Evolutionary conservation across 2,329 filamentous ascomycete species (phyloP).

Genomic region (Ophiostoma fasciatum): DNA sequence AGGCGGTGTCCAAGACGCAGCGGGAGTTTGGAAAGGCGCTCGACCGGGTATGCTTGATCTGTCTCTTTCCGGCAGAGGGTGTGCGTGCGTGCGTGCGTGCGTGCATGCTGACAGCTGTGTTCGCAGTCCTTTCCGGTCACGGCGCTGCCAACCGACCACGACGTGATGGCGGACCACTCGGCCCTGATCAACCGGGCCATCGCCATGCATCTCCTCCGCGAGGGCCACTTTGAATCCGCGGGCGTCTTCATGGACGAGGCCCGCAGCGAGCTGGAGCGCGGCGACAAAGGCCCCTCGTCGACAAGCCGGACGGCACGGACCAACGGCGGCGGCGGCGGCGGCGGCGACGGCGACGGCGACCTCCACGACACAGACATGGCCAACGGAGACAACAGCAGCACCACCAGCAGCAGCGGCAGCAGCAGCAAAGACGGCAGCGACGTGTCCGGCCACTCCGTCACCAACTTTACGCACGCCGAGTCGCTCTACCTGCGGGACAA

Average conservation of each 20-base stretch:
- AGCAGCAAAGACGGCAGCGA: slow-evolving; percentile 14
- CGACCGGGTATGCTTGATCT: slow-evolving; percentile 46
- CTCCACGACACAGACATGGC: too few species aligned
- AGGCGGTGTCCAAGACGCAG: slow-evolving; percentile 67
- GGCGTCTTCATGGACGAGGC: slow-evolving; percentile 70
- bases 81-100: too few species aligned
- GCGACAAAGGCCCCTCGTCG: slow-evolving; percentile 7
- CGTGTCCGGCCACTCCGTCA: slow-evolving; percentile 9
- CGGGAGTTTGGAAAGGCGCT: slow-evolving; percentile 75
- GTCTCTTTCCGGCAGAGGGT: too few species aligned
- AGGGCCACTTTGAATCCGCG: slow-evolving; percentile 84
- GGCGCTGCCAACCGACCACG: slow-evolving; percentile 62
- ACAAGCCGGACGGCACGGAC: background rate
- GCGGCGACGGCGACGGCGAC: slow-evolving; percentile 16
- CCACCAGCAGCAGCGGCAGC: too few species aligned
- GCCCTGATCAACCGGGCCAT: slow-evolving; percentile 82
- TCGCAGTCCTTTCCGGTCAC: slow-evolving; percentile 28
- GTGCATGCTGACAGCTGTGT: slow-evolving; percentile 10
- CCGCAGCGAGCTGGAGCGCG: slow-evolving; percentile 11
- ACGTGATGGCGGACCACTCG: slow-evolving; percentile 62
- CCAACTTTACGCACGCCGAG: slow-evolving; percentile 34
- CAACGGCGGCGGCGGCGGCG: slow-evolving; percentile 16
- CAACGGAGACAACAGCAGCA: too few species aligned
- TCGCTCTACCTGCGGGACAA: slow-evolving; percentile 58
- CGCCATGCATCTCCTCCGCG: slow-evolving; percentile 87